Percentiles rank a stretch among this genome's conserved stretches.
Conservation (phyloP, 208 protist genomes). For the Blechomonas ayalai region DNA sequence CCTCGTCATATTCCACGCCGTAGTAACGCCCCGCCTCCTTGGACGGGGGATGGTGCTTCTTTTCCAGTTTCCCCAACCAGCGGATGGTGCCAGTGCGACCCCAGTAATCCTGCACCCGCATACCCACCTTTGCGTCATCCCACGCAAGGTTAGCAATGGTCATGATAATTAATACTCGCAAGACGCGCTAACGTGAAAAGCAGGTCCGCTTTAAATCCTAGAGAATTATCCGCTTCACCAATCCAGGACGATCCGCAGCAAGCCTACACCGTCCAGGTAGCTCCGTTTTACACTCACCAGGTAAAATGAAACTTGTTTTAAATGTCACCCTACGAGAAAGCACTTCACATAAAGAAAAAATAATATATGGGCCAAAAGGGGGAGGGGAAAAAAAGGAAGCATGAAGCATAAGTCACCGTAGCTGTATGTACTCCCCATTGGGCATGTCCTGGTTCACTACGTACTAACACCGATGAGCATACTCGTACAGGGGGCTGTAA, state of each 20-base stretch:
- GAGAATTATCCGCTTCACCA: slow-evolving; percentile 8
- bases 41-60: slow-evolving; percentile 37
- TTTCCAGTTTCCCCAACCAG: slow-evolving; percentile 56
- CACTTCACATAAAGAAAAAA: too few species aligned
- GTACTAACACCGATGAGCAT: too few species aligned
- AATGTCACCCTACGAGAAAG: too few species aligned
- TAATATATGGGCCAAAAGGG: too few species aligned
- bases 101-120: slow-evolving; percentile 75
- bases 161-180: slow-evolving; percentile 9
- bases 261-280: background rate
- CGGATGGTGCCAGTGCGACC: slow-evolving; percentile 50
- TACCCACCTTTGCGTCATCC: slow-evolving; percentile 35
- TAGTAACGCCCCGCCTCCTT: slow-evolving; percentile 40
- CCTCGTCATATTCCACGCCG: slow-evolving; percentile 63
- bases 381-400: too few species aligned
- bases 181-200: background rate
- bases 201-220: slow-evolving; percentile 1
- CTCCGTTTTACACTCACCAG: background rate
- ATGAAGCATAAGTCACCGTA: too few species aligned
- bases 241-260: slow-evolving; percentile 11
- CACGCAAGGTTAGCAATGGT: slow-evolving; percentile 6
- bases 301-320: too few species aligned
- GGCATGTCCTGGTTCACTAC: too few species aligned
- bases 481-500: too few species aligned
- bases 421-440: too few species aligned